Evolutionary conservation across 208 protist species (phyloP).

Genomic region (Trypanosoma boissoni): DNA sequence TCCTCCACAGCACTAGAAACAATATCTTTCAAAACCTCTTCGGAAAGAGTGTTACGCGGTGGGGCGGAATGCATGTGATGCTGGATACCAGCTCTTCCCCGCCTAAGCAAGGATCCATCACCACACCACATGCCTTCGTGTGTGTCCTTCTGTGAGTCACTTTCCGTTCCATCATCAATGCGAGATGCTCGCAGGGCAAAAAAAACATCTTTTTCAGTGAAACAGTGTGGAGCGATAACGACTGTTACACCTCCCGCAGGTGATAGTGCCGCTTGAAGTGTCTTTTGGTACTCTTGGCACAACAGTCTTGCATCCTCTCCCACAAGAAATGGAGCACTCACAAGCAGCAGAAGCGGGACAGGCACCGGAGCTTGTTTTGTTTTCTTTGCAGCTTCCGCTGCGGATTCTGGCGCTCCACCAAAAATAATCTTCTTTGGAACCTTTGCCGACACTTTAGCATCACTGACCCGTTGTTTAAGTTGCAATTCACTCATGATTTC

Average conservation of each 20-base stretch:
- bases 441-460: too few species aligned
- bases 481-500: conserved; percentile 12
- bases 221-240: conserved; percentile 13
- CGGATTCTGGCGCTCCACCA: too few species aligned
- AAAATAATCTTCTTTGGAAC: too few species aligned
- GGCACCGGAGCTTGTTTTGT: too few species aligned
- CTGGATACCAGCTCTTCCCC: neutral
- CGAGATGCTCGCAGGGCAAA: conserved; percentile 18
- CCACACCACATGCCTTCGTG: neutral
- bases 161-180: neutral
- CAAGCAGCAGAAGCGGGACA: conserved; percentile 17
- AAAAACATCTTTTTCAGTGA: conserved; percentile 27
- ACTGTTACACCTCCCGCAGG: conserved; percentile 12
- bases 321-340: conserved; percentile 25
- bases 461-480: neutral
- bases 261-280: conserved; percentile 8
- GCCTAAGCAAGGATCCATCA: neutral
- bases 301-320: conserved; percentile 21
- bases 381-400: too few species aligned
- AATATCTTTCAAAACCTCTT: conserved; percentile 37
- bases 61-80: too few species aligned
- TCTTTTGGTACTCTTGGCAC: conserved; percentile 26
- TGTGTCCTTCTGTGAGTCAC: neutral
- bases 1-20: conserved; percentile 58
- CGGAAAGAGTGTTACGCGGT: conserved; percentile 15